phyloP scores from a whole-genome alignment of 2,329 filamentous ascomycete species.

The Teratosphaeria pseudoeucalypti region DNA sequence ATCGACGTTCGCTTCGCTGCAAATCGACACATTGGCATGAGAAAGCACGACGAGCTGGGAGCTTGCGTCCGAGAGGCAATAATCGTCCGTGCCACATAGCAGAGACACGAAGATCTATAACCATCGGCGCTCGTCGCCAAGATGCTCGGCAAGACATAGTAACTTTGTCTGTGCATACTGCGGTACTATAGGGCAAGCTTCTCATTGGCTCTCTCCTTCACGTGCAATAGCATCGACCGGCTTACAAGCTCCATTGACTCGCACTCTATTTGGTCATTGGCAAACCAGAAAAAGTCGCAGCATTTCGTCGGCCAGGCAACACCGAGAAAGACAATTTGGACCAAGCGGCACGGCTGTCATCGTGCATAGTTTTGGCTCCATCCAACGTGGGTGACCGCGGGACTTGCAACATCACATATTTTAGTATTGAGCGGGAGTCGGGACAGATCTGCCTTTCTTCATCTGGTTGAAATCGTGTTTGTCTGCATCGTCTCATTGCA shows the following conservation, averaged over 20 bases:
- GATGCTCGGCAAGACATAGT: not conserved
- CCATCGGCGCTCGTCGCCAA: not conserved
- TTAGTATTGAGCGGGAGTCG: not conserved
- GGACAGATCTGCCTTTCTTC: not conserved
- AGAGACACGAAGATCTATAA: not conserved
- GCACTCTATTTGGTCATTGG: not conserved
- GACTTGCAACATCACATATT: not conserved
- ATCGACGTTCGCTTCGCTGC: not conserved
- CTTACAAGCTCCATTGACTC: not conserved
- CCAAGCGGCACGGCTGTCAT: not conserved
- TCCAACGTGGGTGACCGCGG: not conserved
- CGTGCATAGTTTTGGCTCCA: not conserved
- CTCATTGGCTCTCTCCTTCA: not conserved
- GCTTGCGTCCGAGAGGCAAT: not conserved
- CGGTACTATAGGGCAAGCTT: not conserved
- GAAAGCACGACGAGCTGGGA: not conserved
- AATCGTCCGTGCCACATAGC: not conserved
- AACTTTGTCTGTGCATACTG: not conserved
- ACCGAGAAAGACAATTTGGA: not conserved
- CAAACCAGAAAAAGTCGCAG: not conserved
- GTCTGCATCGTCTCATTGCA: not conserved
- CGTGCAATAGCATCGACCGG: not conserved
- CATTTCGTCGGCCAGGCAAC: not conserved
- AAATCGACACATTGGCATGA: not conserved
- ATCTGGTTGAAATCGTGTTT: not conserved